Evolutionary conservation across 2,329 filamentous ascomycete genomes (phyloP).

Genomic region (Rugonectria rugulosa): DNA sequence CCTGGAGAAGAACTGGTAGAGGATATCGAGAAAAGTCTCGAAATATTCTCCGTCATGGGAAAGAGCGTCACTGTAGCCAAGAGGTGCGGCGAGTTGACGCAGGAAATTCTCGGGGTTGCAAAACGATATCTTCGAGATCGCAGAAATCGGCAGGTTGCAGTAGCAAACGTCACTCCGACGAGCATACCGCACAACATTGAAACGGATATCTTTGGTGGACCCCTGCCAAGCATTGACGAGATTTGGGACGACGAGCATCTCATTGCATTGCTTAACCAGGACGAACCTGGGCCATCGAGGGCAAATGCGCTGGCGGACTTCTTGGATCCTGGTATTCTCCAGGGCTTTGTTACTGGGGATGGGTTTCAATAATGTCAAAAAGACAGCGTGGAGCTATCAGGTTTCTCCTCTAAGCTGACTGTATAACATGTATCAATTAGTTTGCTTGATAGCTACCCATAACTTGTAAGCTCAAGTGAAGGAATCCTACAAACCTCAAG

Average conservation of each 20-base stretch:
- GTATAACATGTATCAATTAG: too few relatives aligned
- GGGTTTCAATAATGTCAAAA: neutral
- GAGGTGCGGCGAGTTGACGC: constrained; percentile 1
- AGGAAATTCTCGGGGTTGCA: constrained; percentile 5
- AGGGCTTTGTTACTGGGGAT: constrained; percentile 3
- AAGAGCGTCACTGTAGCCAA: constrained; percentile 3
- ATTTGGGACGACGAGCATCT: constrained; percentile 7
- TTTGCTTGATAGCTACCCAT: too few relatives aligned
- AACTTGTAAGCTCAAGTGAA: too few relatives aligned
- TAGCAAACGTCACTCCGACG: neutral
- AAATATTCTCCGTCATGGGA: constrained; percentile 2
- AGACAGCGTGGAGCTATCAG: too few relatives aligned
- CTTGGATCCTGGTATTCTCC: constrained; percentile 5
- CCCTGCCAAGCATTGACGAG: neutral
- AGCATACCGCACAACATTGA: neutral
- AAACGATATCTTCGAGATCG: neutral
- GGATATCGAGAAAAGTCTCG: neutral
- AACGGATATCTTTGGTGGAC: neutral
- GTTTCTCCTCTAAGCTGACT: too few relatives aligned
- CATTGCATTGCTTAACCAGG: constrained; percentile 2
- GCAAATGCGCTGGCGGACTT: constrained; percentile 7
- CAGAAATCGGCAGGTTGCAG: neutral
- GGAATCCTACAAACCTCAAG: too few relatives aligned
- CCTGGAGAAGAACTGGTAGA: constrained; percentile 2
- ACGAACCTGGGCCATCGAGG: neutral